Conservation (phyloP, 345 rosid genomes). For the Gossypium stocksii region DNA sequence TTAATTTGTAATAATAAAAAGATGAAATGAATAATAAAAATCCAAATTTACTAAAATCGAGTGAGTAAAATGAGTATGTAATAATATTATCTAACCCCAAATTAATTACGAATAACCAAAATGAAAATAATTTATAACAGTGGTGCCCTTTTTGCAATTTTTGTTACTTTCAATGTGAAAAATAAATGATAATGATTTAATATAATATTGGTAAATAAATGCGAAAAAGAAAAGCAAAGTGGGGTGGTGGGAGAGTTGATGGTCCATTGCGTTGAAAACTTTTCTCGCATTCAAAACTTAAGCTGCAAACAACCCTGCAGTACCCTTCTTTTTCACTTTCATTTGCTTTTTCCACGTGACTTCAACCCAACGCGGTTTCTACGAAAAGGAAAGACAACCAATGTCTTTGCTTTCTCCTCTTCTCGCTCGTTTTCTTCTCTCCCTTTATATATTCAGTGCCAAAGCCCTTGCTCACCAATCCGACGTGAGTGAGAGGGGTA, state of each 20-base stretch:
- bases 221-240: neutral
- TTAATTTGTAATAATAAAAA: too few relatives aligned
- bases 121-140: too few relatives aligned
- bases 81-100: too few relatives aligned
- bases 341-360: neutral
- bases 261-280: neutral
- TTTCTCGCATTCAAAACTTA: neutral
- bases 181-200: too few relatives aligned
- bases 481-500: neutral
- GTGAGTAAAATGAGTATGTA: too few relatives aligned
- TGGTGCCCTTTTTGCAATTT: too few relatives aligned
- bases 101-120: too few relatives aligned
- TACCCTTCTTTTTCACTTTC: neutral
- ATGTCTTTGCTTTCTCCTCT: too few relatives aligned
- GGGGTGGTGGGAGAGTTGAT: neutral
- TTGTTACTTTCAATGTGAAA: too few relatives aligned
- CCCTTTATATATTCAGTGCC: neutral
- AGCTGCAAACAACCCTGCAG: neutral
- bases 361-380: neutral
- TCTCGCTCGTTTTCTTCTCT: neutral
- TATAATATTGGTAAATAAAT: neutral
- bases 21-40: too few relatives aligned
- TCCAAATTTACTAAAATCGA: too few relatives aligned
- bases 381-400: neutral
- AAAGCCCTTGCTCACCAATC: neutral